Evolutionary conservation across 768 basidiomycete genomes (phyloP).

Genomic region (Terana coerulea): DNA sequence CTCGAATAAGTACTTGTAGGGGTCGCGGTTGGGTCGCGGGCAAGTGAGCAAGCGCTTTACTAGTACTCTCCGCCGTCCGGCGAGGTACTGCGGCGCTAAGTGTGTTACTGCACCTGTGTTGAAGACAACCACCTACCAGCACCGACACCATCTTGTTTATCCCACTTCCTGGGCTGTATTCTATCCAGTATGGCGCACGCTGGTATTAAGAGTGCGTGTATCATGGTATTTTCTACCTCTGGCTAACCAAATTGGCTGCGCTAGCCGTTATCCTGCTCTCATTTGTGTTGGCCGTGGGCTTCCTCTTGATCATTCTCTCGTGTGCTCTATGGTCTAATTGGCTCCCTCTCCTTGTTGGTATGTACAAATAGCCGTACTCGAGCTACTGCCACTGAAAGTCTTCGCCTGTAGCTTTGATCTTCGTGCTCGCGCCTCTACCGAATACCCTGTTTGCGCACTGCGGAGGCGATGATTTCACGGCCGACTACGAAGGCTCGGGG

Average conservation of each 20-base stretch:
- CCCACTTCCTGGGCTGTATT: constrained; percentile 1
- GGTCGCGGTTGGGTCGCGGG: too few relatives aligned
- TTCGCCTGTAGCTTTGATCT: constrained; percentile 68
- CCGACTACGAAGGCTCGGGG: constrained; percentile 66
- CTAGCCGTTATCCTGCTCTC: constrained; percentile 96
- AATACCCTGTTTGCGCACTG: constrained; percentile 95
- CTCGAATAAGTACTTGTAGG: too few relatives aligned
- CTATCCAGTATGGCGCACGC: constrained; percentile 23
- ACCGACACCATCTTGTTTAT: too few relatives aligned
- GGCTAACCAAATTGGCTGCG: too few relatives aligned
- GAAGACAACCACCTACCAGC: neutral
- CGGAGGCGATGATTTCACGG: constrained; percentile 82
- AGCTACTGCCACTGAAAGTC: neutral
- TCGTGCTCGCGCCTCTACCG: constrained; percentile 92
- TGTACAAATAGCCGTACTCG: too few relatives aligned
- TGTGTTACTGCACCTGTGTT: neutral
- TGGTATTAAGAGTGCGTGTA: constrained; percentile 26
- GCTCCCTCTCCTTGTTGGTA: constrained; percentile 95
- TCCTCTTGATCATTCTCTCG: constrained; percentile 94
- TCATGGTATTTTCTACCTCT: constrained; percentile 13
- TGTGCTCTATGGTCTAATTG: constrained; percentile 97
- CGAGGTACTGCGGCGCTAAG: neutral
- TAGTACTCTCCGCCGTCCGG: too few relatives aligned
- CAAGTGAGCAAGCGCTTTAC: too few relatives aligned
- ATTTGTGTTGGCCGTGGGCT: constrained; percentile 97